These are phyloP conservation scores for Ganoderma sinense DNA, from an alignment of 1,284 basidiomycete species.

Conservation along the genomic window DNA sequence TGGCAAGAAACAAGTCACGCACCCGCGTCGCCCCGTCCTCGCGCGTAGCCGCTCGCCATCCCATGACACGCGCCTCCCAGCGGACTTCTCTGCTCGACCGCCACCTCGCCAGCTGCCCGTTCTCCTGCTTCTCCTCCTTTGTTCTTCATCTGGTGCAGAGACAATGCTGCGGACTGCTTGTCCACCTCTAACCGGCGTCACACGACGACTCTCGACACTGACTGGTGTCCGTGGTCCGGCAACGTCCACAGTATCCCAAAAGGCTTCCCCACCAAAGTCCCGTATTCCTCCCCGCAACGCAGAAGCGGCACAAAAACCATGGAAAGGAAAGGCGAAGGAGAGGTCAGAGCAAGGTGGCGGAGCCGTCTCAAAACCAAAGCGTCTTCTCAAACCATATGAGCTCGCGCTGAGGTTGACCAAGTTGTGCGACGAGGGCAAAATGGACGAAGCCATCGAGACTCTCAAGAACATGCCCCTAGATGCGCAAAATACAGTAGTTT, in stretches of 20 bases:
- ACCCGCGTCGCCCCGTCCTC: conserved; percentile 4
- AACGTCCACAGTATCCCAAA: neutral
- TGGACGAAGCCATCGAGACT: conserved; percentile 65
- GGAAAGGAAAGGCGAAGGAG: conserved; percentile 7
- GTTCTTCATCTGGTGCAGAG: too few relatives aligned
- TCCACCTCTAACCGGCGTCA: neutral
- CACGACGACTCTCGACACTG: conserved; percentile 4
- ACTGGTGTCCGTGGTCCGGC: conserved; percentile 4
- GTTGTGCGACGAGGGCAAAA: conserved; percentile 56
- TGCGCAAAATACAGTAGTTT: conserved; percentile 73
- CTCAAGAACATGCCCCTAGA: conserved; percentile 71
- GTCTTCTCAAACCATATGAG: conserved; percentile 62
- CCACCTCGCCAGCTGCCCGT: neutral
- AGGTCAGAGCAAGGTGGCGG: neutral
- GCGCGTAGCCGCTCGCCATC: conserved; percentile 9
- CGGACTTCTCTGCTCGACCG: neutral
- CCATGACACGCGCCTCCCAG: neutral
- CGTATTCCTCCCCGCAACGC: neutral
- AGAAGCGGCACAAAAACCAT: neutral
- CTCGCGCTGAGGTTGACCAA: conserved; percentile 64
- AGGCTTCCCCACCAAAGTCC: neutral
- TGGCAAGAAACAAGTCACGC: conserved; percentile 3
- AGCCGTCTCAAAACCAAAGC: conserved; percentile 19
- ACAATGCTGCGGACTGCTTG: conserved; percentile 1
- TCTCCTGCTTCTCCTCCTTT: neutral